Conservation (phyloP, 169 alveolate species). For the Plasmodium vivax region DNA sequence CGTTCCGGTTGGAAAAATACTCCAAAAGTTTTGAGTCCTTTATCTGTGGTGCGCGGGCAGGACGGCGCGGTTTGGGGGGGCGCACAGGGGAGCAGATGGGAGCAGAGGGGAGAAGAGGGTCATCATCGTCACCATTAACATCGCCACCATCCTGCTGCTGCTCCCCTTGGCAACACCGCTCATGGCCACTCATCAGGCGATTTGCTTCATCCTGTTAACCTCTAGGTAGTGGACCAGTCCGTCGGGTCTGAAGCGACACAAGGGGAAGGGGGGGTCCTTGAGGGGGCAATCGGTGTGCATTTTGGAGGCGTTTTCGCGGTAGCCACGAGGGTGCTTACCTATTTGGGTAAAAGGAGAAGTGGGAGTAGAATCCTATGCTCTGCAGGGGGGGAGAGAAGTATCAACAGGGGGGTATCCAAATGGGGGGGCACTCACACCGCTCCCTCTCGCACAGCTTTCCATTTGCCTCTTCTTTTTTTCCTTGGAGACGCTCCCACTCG, state of each 20-base stretch:
- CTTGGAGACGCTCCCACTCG: neutral
- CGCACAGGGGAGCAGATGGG: neutral
- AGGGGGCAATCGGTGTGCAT: neutral
- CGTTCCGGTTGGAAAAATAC: slow-evolving; percentile 55
- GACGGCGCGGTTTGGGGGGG: neutral
- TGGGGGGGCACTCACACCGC: neutral
- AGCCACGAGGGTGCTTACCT: neutral
- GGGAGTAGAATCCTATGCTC: slow-evolving; percentile 59
- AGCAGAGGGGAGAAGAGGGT: too few species aligned
- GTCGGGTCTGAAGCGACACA: slow-evolving; percentile 10
- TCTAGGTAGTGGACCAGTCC: slow-evolving; percentile 36
- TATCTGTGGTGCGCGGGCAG: slow-evolving; percentile 18
- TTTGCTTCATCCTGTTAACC: neutral
- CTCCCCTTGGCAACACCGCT: neutral
- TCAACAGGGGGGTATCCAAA: neutral
- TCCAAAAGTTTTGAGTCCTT: slow-evolving; percentile 53
- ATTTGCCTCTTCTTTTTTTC: neutral
- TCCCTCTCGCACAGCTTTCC: neutral
- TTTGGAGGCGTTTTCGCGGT: neutral
- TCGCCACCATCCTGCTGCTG: neutral
- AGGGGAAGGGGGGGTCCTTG: neutral
- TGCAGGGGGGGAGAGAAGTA: neutral
- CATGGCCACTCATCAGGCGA: neutral
- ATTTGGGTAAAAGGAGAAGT: slow-evolving; percentile 35
- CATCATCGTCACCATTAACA: neutral